Base-by-base conservation (phyloP, 352 stramenopile genomes). In the Blastocystis sp. region DNA sequence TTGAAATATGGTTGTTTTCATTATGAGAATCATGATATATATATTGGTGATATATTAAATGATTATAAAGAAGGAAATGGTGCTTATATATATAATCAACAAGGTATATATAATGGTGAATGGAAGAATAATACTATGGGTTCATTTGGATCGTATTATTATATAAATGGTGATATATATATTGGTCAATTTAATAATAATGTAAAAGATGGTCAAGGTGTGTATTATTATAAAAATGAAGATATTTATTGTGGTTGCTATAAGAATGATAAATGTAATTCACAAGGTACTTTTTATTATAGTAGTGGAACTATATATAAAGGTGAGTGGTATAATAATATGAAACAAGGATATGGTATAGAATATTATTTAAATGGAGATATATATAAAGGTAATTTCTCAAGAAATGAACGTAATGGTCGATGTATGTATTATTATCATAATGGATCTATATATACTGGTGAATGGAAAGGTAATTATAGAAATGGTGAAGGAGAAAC, bases 191-290 rank as follows among this genome's bases (percentile, higher is more conserved):
- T 59, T 45, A 19, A 27, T 19, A 40, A 59, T 28, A 40, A 40
- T 7, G 36, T 36, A 18, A 46, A 49, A 27, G 35, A 59, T 32
- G 49, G 49, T 36, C 37, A 59, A 30, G 49, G 49, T 21, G 49
- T 59, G 13, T 59, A 59, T 28, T 59, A 59, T 32, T 59, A 59
- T 24, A 40, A 59, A 16, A 59, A 59, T 18, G 49, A 40, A 2
- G 49, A 59, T 45, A 40, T 59, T 5, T 59, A 59, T 30, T 24
- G 49, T 28, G 49, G 49, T 21, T 24, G 49, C 19, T 59, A 40
- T 36, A 59, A 59, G 21, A 40, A 59, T 18, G 49, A 59, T 27
- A 46, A 43, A 40, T 13, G 49, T 13, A 23, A 55, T 30, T 36
- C 36, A n/a, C n/a, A n/a, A n/a, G n/a, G n/a, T n/a, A n/a, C n/a